Base-by-base conservation (phyloP, 2,329 filamentous ascomycete species). In the Aureobasidium namibiae region DNA sequence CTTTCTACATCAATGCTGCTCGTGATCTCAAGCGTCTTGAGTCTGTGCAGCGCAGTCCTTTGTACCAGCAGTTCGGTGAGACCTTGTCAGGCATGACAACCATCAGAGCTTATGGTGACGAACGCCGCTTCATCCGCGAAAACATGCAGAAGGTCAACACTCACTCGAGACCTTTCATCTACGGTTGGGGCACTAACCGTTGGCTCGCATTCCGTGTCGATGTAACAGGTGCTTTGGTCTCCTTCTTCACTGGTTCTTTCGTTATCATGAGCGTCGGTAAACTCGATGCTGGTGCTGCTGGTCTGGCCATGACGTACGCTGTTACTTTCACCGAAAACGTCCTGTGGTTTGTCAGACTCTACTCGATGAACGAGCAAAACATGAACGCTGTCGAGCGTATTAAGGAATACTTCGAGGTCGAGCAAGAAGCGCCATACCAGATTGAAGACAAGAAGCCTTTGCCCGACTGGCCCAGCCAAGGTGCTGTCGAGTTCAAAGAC, bases 371-470 rank as follows among this genome's bases (percentile, higher is more conserved):
- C 68, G 94, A 99, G 75, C 94, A 99, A 74, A 97, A 96, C 75
- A 97, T 99, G 94, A 99, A 99, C 75, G 92, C 92, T 2, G 92
- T 97, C 50, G 94, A 99, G 75, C 89, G 94, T 68, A 87, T 99
- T 69, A 95, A 96, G 76, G 94, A 99, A 71, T 99, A 97, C 69
- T 82, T 97, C 36, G 90, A 97, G 45, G 89, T 99, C 1, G 92
- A 97, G 67, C 92, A 96, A 72, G 94, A 99, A 75, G 92, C 94
- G 1, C 78, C 82, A 0, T 80, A 89, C 1, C 78, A 95, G 41
- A 82, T 95, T 41, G 85, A 90, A 58, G 85, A 92, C 61, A 89
- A 84, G 64, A 82, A 90, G 29, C 94, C 94, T 7, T 80, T 87
- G 0, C 74, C 80, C 4, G 85, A 89, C 69, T 99, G 94, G 94